phyloP scores from a whole-genome alignment of 345 rosid species.

The Erucastrum elatum region DNA sequence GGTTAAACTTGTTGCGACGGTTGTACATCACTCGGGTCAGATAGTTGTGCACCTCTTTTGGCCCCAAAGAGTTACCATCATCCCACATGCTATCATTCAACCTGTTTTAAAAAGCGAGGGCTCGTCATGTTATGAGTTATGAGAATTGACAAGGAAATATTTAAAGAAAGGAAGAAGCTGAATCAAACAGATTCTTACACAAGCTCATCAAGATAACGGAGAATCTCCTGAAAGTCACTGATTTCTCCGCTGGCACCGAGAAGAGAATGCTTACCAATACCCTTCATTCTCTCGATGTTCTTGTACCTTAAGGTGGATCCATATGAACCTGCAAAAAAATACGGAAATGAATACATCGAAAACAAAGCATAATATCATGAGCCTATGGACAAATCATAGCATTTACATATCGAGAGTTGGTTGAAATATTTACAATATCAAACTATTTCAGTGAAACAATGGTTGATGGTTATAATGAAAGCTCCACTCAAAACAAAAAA shows the following conservation, averaged over 20 bases:
- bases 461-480: not conserved
- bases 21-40: slow-evolving; percentile 91
- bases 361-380: not conserved
- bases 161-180: not conserved
- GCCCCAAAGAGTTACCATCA: slow-evolving; percentile 98
- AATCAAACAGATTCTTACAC: slow-evolving; percentile 49
- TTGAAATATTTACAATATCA: not conserved
- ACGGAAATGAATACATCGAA: not conserved
- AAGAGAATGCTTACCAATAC: slow-evolving; percentile 93
- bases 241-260: slow-evolving; percentile 97
- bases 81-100: slow-evolving; percentile 99
- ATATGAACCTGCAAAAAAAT: slow-evolving; percentile 66
- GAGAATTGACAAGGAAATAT: slow-evolving; percentile 14
- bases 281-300: slow-evolving; percentile 79
- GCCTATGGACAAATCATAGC: not conserved
- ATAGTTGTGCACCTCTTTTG: slow-evolving; percentile 96
- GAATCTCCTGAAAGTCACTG: slow-evolving; percentile 96
- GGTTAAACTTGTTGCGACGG: slow-evolving; percentile 94
- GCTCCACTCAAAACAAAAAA: not conserved
- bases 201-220: slow-evolving; percentile 84
- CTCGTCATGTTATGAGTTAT: not conserved
- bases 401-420: not conserved
- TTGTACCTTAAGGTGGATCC: slow-evolving; percentile 95
- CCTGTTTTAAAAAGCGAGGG: slow-evolving; percentile 47
- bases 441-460: not conserved